phyloP scores from a whole-genome alignment of 768 basidiomycete genomes.

The Mycena rosella region DNA sequence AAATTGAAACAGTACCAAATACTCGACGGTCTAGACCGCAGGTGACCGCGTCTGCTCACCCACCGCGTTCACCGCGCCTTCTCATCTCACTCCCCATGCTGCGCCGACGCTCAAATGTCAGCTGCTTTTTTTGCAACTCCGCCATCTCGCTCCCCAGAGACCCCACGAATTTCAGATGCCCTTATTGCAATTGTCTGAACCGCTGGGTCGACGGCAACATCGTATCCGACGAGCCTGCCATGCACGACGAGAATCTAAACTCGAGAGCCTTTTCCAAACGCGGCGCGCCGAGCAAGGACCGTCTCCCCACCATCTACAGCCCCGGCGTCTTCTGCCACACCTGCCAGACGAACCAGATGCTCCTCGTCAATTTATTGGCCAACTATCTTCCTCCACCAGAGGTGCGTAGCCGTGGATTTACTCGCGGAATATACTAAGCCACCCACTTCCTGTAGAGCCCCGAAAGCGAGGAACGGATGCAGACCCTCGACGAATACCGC shows the following conservation, averaged over 20 bases:
- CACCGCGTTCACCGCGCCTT: conserved; percentile 54
- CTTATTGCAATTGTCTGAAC: conserved; percentile 81
- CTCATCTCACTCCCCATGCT: no score
- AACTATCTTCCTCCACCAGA: conserved; percentile 88
- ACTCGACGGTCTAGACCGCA: no score
- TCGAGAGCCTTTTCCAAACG: conserved; percentile 75
- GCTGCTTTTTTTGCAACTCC: conserved; percentile 83
- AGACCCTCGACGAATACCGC: conserved; percentile 77
- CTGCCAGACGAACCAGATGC: conserved; percentile 94
- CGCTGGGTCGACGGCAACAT: conserved; percentile 81
- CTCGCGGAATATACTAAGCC: not conserved
- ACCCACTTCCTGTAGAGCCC: conserved; percentile 81
- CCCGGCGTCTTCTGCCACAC: conserved; percentile 83
- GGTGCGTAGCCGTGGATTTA: conserved; percentile 57
- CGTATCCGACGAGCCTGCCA: conserved; percentile 87
- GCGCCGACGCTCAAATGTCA: conserved; percentile 60
- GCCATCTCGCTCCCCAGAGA: conserved; percentile 57
- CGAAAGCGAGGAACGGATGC: conserved; percentile 73
- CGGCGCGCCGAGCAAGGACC: conserved; percentile 78
- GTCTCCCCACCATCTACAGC: conserved; percentile 43
- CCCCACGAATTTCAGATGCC: conserved; percentile 72
- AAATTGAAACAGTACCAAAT: no score
- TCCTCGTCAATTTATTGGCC: conserved; percentile 87
- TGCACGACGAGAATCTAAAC: conserved; percentile 86
- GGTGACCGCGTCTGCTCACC: not conserved